These are phyloP conservation scores for Incumbomyces lentus DNA, from an alignment of 2,329 filamentous ascomycete species.

Conservation along the genomic window DNA sequence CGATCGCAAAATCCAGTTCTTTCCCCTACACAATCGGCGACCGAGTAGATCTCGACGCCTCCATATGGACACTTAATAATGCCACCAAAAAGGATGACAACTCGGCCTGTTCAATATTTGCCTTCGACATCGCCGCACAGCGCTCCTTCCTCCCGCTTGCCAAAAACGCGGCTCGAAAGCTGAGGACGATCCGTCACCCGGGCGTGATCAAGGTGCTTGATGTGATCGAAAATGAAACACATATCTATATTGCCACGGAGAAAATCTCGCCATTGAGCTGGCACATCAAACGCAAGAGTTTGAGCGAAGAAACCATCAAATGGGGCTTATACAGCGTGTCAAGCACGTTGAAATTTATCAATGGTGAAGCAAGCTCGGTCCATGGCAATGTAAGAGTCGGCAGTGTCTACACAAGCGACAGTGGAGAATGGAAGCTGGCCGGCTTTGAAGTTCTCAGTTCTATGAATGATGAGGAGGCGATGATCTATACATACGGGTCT, in stretches of 20 bases:
- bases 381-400: conserved; percentile 78
- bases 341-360: conserved; percentile 90
- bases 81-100: conserved; percentile 88
- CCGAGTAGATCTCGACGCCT: conserved; percentile 80
- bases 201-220: conserved; percentile 91
- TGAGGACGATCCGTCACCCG: conserved; percentile 84
- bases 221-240: conserved; percentile 89
- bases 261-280: conserved; percentile 76
- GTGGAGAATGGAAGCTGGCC: conserved; percentile 93
- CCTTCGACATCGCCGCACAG: conserved; percentile 78
- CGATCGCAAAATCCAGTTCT: conserved; percentile 86
- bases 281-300: conserved; percentile 78
- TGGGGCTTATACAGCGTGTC: conserved; percentile 87
- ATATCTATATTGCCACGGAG: conserved; percentile 95
- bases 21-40: conserved; percentile 92
- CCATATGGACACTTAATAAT: conserved; percentile 94
- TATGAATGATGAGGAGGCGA: conserved; percentile 87
- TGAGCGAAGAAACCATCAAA: conserved; percentile 87
- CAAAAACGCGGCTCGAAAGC: conserved; percentile 86
- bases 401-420: conserved; percentile 87
- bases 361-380: conserved; percentile 81
- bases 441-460: conserved; percentile 91
- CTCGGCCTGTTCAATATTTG: conserved; percentile 91
- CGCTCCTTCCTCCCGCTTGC: conserved; percentile 74
- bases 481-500: conserved; percentile 85